Conservation (phyloP, 768 basidiomycete genomes). For the Suillus americanus region DNA sequence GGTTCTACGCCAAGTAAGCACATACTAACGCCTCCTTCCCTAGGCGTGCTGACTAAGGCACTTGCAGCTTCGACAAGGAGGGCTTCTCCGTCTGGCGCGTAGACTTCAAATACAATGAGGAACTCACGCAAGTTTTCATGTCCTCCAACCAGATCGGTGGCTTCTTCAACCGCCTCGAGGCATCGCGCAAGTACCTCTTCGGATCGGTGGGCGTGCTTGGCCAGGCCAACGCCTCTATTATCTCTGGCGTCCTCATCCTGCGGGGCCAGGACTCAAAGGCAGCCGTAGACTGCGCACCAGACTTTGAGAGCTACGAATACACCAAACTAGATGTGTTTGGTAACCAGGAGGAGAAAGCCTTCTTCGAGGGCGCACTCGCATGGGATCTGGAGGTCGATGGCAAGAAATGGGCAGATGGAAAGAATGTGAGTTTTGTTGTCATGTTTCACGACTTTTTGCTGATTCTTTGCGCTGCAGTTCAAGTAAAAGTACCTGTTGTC, state of each 20-base stretch:
- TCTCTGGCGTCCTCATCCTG: slow-evolving; percentile 78
- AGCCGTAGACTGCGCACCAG: slow-evolving; percentile 80
- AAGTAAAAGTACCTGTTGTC: slow-evolving; percentile 21
- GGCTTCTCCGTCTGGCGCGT: slow-evolving; percentile 92
- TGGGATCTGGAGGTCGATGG: slow-evolving; percentile 92
- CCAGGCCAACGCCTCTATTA: slow-evolving; percentile 69
- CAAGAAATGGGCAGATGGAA: slow-evolving; percentile 89
- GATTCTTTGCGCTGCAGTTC: slow-evolving; percentile 23
- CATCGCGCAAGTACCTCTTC: slow-evolving; percentile 94
- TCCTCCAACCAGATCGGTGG: slow-evolving; percentile 91
- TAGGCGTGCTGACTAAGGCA: slow-evolving; percentile 7
- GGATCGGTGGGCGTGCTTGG: slow-evolving; percentile 93
- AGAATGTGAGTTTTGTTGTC: slow-evolving; percentile 61
- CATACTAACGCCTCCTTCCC: background rate
- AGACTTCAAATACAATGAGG: slow-evolving; percentile 96
- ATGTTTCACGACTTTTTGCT: background rate
- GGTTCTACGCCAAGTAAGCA: slow-evolving; percentile 93
- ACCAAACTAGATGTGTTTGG: slow-evolving; percentile 66
- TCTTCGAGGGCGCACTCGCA: slow-evolving; percentile 90
- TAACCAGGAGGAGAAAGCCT: slow-evolving; percentile 75
- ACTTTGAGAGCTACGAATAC: slow-evolving; percentile 88
- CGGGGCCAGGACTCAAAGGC: slow-evolving; percentile 75
- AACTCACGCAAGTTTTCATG: slow-evolving; percentile 93
- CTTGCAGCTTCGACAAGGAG: slow-evolving; percentile 73
- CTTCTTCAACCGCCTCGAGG: slow-evolving; percentile 98